A percentile compares a stretch with the other conserved stretches of the same genome.
phyloP scores from a whole-genome alignment of 2,329 filamentous ascomycete genomes.

The Pseudopyricularia cyperi region DNA sequence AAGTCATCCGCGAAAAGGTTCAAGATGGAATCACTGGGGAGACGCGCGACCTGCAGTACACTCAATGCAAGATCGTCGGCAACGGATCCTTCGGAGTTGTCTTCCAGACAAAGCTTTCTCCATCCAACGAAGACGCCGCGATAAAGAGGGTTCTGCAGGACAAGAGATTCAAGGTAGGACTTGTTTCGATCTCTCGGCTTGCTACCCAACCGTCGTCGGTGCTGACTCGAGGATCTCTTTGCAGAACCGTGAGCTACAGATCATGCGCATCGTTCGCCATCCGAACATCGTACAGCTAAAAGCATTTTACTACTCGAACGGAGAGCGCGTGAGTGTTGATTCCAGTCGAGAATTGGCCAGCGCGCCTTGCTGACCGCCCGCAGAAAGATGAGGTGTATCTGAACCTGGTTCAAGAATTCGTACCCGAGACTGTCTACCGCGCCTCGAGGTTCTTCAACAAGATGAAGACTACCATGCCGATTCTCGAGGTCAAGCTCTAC shows the following conservation, averaged over 20 bases:
- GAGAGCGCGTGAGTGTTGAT: conserved; percentile 63
- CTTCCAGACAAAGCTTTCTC: conserved; percentile 96
- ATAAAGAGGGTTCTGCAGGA: conserved; percentile 98
- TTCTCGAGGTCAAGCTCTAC: conserved; percentile 97
- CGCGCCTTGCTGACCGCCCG: background rate
- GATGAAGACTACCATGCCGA: conserved; percentile 99
- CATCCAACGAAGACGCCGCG: conserved; percentile 94
- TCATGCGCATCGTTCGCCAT: conserved; percentile 98
- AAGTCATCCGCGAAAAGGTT: conserved; percentile 97
- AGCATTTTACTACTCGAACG: conserved; percentile 99
- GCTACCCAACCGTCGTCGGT: background rate
- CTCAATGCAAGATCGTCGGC: conserved; percentile 98
- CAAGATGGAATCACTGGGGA: conserved; percentile 97
- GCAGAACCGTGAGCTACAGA: conserved; percentile 96
- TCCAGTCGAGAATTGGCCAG: background rate
- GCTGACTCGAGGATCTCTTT: background rate
- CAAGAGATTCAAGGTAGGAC: conserved; percentile 91
- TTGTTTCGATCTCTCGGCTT: conserved; percentile 8
- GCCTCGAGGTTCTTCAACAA: conserved; percentile 99
- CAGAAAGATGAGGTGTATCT: conserved; percentile 98
- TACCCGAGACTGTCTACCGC: conserved; percentile 95
- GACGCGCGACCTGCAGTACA: conserved; percentile 93
- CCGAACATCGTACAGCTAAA: conserved; percentile 98
- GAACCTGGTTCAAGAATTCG: conserved; percentile 94
- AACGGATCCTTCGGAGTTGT: conserved; percentile 98